A percentile compares a stretch with the other conserved stretches of the same genome.
Evolutionary conservation across 1,139 yeast genomes (phyloP).

Genomic region (Saccharomyces pastorianus): DNA sequence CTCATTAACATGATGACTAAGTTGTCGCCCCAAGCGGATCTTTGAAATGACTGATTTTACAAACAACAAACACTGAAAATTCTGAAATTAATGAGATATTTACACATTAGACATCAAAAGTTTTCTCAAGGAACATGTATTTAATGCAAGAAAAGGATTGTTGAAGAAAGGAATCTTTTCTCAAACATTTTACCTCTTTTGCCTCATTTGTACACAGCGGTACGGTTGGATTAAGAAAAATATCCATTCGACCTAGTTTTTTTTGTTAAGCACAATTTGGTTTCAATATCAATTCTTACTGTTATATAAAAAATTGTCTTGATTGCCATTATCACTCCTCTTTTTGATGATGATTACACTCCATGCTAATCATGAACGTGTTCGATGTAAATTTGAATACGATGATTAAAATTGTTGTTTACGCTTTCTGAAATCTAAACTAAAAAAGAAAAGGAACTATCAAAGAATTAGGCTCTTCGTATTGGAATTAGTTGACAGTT

Average conservation of each 20-base stretch:
- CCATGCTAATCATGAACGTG: constrained; percentile 6
- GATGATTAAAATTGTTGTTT: not conserved
- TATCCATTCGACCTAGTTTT: not conserved
- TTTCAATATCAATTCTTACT: not conserved
- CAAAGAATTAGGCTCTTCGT: not conserved
- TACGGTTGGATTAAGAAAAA: not conserved
- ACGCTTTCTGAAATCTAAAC: not conserved
- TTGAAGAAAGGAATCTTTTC: not conserved
- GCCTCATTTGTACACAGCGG: not conserved
- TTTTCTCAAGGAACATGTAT: not conserved
- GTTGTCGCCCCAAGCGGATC: constrained; percentile 35
- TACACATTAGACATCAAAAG: not conserved
- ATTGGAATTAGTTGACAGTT: not conserved
- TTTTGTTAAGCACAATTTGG: not conserved
- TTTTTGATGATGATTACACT: constrained; percentile 1
- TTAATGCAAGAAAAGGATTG: not conserved
- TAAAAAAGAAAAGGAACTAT: not conserved
- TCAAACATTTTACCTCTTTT: not conserved
- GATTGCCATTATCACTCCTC: not conserved
- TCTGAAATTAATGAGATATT: constrained; percentile 18
- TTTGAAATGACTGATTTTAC: constrained; percentile 29
- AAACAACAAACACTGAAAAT: constrained; percentile 33
- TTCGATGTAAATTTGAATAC: not conserved
- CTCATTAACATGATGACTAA: constrained; percentile 25
- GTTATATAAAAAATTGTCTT: not conserved